Evolutionary conservation across 805 yeast species (phyloP).

Genomic region (Pichia thaimueangensis): DNA sequence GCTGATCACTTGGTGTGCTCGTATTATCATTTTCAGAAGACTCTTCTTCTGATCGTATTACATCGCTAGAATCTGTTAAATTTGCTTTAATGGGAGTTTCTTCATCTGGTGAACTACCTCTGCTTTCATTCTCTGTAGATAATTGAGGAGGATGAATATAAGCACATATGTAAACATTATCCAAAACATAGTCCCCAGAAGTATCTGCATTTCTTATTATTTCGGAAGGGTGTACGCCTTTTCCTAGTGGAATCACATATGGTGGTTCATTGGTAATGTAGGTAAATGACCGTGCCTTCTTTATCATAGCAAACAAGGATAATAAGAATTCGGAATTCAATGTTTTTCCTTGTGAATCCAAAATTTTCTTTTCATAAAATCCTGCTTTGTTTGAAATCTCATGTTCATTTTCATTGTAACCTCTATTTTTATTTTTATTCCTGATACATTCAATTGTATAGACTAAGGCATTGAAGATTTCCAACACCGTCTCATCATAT

Average conservation of each 20-base stretch:
- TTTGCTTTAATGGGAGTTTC: neutral
- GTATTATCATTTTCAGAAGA: neutral
- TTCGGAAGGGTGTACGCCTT: constrained; percentile 28
- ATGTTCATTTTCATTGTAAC: neutral
- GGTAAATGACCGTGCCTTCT: constrained; percentile 25
- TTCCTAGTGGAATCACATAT: constrained; percentile 23
- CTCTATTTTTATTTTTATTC: neutral
- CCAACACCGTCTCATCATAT: constrained; percentile 31
- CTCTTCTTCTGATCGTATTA: neutral
- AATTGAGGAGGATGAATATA: constrained; percentile 8
- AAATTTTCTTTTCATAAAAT: constrained; percentile 4
- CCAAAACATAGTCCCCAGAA: constrained; percentile 12
- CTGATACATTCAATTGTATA: constrained; percentile 26
- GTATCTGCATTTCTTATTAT: constrained; percentile 20
- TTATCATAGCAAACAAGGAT: constrained; percentile 15
- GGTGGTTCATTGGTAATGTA: constrained; percentile 28
- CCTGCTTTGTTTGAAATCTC: too few relatives aligned
- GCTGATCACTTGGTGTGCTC: neutral
- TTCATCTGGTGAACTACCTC: neutral
- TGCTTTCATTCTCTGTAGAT: neutral
- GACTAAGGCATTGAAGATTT: constrained; percentile 28
- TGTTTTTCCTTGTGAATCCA: constrained; percentile 13
- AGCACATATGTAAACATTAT: constrained; percentile 5
- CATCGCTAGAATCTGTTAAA: neutral
- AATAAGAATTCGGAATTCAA: constrained; percentile 16